Evolutionary conservation across 257 asterid genomes (phyloP), one percentile per base, ranked within the genome.

Genomic region (Scutellaria barbata): DNA sequence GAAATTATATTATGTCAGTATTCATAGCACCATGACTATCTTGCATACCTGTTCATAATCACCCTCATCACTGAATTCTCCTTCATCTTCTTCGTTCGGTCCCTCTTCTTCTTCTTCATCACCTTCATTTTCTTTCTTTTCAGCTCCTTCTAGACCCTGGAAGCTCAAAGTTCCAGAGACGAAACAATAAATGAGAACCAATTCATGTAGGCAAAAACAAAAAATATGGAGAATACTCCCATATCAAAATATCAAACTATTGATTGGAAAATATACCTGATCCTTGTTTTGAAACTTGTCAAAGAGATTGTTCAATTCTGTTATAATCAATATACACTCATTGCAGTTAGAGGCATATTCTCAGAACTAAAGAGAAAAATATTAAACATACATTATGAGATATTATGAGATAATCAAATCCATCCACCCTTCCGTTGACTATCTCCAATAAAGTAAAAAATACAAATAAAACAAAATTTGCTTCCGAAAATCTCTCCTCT

Each of bases 41-140:
- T 12, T 17, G 64, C 7, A 51, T 76, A 89, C 96, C 90, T 81
- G 86, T 67, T 72, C 84, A 55, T 89, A 92, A 61, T 87, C 96
- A 20, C 90, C 92, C 18, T 88, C 89, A 14, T 82, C 90, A 53
- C 87, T 84, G 53, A 46, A 71, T 74, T 85, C 96, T 65, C 78
- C 87, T 0, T 84, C 95, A 0, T 83, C 92, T 58, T 84, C 89
- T 35, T 80, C 88, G 17, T 60, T 18, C 22, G 0, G 80, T 20
- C 1, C 67, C 1, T 83, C 85, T 11, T 77, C 87, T 2, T 82
- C 89, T 13, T 89, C 89, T 25, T 85, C 93, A 0, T 83, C 86
- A 0, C 79, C 88, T 17, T 83, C 96, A 9, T 79, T 81, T 30
- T 85, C 92, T 64, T 89, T 79, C 48, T 76, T 73, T 35, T 81